Base-by-base conservation (phyloP, 1,139 yeast species). In the Zygotorulaspora mrakii region DNA sequence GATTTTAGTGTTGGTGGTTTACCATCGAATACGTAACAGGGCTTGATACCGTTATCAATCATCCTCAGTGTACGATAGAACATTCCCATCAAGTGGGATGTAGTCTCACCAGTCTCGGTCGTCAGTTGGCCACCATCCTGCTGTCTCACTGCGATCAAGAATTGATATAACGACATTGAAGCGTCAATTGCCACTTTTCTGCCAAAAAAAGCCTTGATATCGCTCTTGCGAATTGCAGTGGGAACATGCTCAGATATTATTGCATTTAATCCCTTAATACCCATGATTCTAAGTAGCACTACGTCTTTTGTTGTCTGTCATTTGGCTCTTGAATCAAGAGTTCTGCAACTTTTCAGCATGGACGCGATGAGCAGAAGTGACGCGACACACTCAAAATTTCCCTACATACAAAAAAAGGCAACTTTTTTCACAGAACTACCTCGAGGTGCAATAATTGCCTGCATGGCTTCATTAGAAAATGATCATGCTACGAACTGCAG, bases 11-110 rank as follows among this genome's bases (percentile, higher is more conserved):
- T 87, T 1, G 62, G 77, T 11, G 95, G 97, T 55, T 85, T 88
- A 22, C 98, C 98, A 62, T 91, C 98, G 64, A 91, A 91, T 5
- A 94, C 97, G 58, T 88, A 91, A 23, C 89, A 84, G 2, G 99
- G 99, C 62, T 91, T 91, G 55, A 94, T 79, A 14, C 96, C 96
- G 56, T 85, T 79, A 50, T 84, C 95, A 8, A 89, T 84, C 72
- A 91, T 76, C 42, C 96, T 69, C 38, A 91, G 72, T 0, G 98
- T 94, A 45, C 98, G 71, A 62, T 91, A 89, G 61, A 91, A 91
- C 74, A 91, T 82, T 2, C 98, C 99, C 81, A 88, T 87, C 48
- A 94, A 65, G 62, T 91, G 99, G 1, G 94, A 86, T 0, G 99
- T 91, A 4, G 96, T 89, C 52, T 88, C 95, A 21, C 98, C 98